Evolutionary conservation across 208 protist genomes (phyloP), one percentile per base, ranked within the genome.

Genomic region (Acanthamoeba culbertsoni): DNA sequence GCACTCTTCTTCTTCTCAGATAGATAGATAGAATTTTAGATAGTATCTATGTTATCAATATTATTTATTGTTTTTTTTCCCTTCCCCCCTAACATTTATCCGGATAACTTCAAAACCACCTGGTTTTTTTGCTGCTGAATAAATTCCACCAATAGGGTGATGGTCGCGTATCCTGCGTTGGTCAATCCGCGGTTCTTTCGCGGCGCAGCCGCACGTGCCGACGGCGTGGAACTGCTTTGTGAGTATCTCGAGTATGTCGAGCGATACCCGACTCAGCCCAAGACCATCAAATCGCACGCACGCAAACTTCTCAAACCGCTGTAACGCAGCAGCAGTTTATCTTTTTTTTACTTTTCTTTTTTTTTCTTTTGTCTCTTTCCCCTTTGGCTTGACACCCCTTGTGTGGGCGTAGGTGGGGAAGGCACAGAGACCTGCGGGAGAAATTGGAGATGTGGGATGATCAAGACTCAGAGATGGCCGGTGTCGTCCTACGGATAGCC

Each of bases 141-240:
- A n/a, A n/a, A n/a, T n/a, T n/a, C n/a, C n/a, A n/a, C n/a, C n/a
- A n/a, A n/a, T 28, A 82, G 71, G 71, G 71, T 82, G 1, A 82
- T 82, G 71, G 71, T 82, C n/a, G 71, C 71, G 20, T 82, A 82
- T 33, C 71, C 71, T 14, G 71, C 71, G 37, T 28, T 82, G n/a
- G 26, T 82, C 42, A 82, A 82, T 37, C 71, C 71, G 4, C 71
- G 71, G 2, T 82, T 82, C 71, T 82, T 82, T 31, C 1, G 63
- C 63, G 43, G 43, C 43, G 71, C 26, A 2, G 51, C 16, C 14
- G 71, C 46, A 28, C 26, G 3, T 23, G 71, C 42, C n/a, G 23
- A 82, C 43, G 71, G 43, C 23, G 26, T 82, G 23, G 42, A 53
- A 10, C 71, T 82, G 16, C 71, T 82, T 14, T 43, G 23, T 8